Base-by-base conservation (phyloP, 192 early-diverging fungal genomes). In the Rhizoclosmatium sp. region DNA sequence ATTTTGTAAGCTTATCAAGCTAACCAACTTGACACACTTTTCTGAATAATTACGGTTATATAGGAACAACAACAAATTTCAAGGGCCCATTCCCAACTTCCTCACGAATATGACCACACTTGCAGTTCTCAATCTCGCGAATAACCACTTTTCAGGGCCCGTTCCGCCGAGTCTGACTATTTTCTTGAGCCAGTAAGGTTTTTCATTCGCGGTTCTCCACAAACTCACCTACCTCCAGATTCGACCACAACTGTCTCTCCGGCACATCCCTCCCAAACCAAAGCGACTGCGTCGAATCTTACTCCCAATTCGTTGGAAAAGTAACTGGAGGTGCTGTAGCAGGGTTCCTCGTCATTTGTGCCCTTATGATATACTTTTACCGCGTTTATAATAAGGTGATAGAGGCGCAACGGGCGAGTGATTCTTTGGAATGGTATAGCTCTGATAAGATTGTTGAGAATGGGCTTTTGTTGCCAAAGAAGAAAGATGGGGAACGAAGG, bases 161-260 rank as follows among this genome's bases (percentile, higher is more conserved):
- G 23, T 62, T 19, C 60, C 60, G 5, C 5, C 21, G 0, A 62
- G 21, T 62, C 60, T 62, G 19, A 40, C 7, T 21, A 23, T 62
- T 62, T 62, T 62, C 1, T 0, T 21, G 7, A 62, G 21, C 21
- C 21, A 62, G 60, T 62, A 1, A 40, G 5, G 60, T 56, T 56
- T 56, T 0, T 31, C 31, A 31, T 31, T 31, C 31, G 31, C 31
- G 31, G 31, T 31, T n/a, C 56, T 58, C 56, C 21, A 16, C 1
- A 39, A 16, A 10, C 44, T 45, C 66, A 47, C 16, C 0, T 68
- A 1, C 62, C 62, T 65, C 21, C 21, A 62, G 60, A 23, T 62
- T 62, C 23, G 60, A 62, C 21, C 60, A 62, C 60, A 62, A 62
- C 23, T 62, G 60, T 23, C 60, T 62, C 23, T 31, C 21, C 23